phyloP scores from a whole-genome alignment of 176 grass and related monocot species.

The Panicum miliaceum region DNA sequence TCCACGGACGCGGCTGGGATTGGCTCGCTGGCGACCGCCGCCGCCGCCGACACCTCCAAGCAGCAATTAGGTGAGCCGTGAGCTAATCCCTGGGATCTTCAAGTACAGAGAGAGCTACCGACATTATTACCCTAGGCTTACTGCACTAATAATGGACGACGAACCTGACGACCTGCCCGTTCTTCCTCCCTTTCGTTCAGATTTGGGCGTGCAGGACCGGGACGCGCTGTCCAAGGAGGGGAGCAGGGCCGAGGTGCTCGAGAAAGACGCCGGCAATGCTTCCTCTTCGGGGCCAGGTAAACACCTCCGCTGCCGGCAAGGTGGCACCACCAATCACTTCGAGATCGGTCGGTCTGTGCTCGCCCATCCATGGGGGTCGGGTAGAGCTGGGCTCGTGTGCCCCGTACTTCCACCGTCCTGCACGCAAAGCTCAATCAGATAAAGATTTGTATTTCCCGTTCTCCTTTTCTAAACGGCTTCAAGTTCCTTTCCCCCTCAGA shows the following conservation, averaged over 20 bases:
- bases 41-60: conserved; percentile 21
- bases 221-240: conserved; percentile 34
- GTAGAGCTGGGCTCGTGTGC: not conserved
- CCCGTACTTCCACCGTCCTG: not conserved
- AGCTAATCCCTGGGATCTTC: conserved; percentile 18
- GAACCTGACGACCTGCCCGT: not conserved
- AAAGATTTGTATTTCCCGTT: conserved; percentile 10
- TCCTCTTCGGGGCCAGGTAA: conserved; percentile 36
- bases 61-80: conserved; percentile 33
- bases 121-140: not conserved
- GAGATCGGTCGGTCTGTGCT: not conserved
- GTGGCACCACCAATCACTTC: not conserved
- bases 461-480: not conserved
- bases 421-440: conserved; percentile 35
- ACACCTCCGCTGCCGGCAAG: too few species aligned
- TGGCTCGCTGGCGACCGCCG: conserved; percentile 20
- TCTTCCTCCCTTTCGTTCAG: conserved; percentile 12
- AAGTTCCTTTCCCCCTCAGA: not conserved
- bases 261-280: conserved; percentile 27
- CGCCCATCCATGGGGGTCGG: not conserved
- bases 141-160: not conserved
- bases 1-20: conserved; percentile 30
- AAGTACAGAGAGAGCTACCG: not conserved
- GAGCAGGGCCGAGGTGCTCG: conserved; percentile 50
- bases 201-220: conserved; percentile 23